phyloP scores from a whole-genome alignment of 495 filamentous ascomycete genomes.

The Parathielavia hyrcaniae region DNA sequence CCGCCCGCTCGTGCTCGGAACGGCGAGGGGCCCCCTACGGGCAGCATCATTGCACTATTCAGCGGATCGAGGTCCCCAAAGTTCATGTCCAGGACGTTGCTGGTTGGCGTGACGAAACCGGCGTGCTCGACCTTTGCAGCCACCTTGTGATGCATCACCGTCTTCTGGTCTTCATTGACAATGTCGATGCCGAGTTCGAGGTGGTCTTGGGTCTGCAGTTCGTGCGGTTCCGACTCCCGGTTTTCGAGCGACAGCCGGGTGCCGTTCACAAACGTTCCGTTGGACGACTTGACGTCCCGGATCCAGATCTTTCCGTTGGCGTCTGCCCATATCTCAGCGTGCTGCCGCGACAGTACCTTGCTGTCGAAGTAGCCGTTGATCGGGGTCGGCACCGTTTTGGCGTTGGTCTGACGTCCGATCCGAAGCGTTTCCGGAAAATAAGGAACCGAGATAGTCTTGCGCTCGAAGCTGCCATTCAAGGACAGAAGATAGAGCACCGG shows the following conservation, averaged over 20 bases:
- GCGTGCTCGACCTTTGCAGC: slow-evolving; percentile 94
- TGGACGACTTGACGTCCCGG: slow-evolving; percentile 94
- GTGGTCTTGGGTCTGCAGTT: slow-evolving; percentile 79
- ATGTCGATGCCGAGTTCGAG: slow-evolving; percentile 96
- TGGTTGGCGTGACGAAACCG: slow-evolving; percentile 60
- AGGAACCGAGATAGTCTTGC: slow-evolving; percentile 89
- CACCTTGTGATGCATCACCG: slow-evolving; percentile 96
- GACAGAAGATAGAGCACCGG: slow-evolving; percentile 77
- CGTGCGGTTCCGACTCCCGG: slow-evolving; percentile 88
- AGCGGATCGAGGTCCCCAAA: slow-evolving; percentile 80
- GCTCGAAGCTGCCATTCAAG: slow-evolving; percentile 90
- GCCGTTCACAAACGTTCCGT: slow-evolving; percentile 97
- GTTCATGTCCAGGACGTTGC: slow-evolving; percentile 76
- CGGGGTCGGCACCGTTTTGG: slow-evolving; percentile 84
- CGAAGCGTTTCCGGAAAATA: slow-evolving; percentile 81
- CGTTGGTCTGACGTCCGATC: slow-evolving; percentile 94
- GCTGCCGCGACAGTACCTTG: slow-evolving; percentile 91
- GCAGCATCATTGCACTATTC: slow-evolving; percentile 60
- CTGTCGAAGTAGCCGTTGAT: slow-evolving; percentile 95
- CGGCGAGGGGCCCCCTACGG: slow-evolving; percentile 42
- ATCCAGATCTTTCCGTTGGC: slow-evolving; percentile 87
- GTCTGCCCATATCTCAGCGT: slow-evolving; percentile 95
- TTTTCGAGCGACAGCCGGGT: slow-evolving; percentile 84
- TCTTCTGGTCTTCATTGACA: slow-evolving; percentile 96
- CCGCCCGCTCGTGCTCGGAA: slow-evolving; percentile 63